These are phyloP conservation scores for Lotmaria passim DNA, from an alignment of 208 protist genomes.

Conservation along the genomic window DNA sequence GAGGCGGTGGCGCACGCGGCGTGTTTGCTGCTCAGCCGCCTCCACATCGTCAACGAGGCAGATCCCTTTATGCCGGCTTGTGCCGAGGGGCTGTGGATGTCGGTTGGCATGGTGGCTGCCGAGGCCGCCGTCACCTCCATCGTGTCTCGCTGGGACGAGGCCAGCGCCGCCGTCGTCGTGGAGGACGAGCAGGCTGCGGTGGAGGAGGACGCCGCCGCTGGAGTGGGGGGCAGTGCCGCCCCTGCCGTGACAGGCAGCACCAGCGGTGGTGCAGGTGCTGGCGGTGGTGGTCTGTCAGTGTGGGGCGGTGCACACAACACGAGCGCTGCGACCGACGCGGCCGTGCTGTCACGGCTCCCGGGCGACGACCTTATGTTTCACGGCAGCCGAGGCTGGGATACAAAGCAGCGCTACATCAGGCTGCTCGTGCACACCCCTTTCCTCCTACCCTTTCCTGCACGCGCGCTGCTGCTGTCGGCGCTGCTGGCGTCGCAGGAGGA, in stretches of 20 bases:
- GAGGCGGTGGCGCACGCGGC: constrained; percentile 79
- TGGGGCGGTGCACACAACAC: neutral
- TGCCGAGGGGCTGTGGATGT: constrained; percentile 60
- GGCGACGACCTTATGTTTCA: constrained; percentile 54
- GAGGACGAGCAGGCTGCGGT: constrained; percentile 25
- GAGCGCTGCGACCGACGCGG: neutral
- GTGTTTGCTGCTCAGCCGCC: constrained; percentile 58
- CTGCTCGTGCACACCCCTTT: constrained; percentile 78
- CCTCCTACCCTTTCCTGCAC: constrained; percentile 71
- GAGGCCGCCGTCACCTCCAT: constrained; percentile 23
- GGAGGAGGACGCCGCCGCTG: constrained; percentile 8
- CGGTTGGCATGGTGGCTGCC: constrained; percentile 29
- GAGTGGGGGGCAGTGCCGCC: neutral
- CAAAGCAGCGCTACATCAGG: constrained; percentile 55
- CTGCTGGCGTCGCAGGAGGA: constrained; percentile 48
- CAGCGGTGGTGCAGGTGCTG: neutral
- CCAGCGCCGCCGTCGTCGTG: constrained; percentile 29
- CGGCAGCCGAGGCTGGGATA: constrained; percentile 51
- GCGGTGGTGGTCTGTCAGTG: neutral
- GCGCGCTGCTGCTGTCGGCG: constrained; percentile 62
- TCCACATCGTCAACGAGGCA: constrained; percentile 77
- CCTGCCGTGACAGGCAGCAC: neutral
- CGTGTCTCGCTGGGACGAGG: constrained; percentile 37
- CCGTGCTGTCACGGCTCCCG: constrained; percentile 24
- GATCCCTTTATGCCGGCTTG: constrained; percentile 50